These are phyloP conservation scores for Mortierella sp. DNA, from an alignment of 371 early-diverging fungal genomes.

Conservation along the genomic window DNA sequence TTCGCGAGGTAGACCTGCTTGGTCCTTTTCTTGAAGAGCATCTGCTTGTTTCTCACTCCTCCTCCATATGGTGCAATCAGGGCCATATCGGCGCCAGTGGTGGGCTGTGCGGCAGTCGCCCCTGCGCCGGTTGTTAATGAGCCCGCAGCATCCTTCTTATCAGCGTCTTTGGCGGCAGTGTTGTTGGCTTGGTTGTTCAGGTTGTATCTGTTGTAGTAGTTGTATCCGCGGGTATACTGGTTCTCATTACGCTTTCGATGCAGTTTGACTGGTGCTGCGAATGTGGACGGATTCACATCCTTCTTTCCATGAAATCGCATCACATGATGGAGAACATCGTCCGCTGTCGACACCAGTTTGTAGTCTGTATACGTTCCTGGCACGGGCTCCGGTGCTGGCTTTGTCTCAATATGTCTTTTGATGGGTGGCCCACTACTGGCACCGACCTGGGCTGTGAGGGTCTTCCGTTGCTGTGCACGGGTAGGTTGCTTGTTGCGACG, in stretches of 20 bases:
- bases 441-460: constrained; percentile 1
- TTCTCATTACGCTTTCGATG: constrained; percentile 68
- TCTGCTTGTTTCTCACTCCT: constrained; percentile 82
- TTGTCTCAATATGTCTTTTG: constrained; percentile 40
- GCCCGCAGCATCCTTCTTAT: background rate
- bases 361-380: constrained; percentile 66
- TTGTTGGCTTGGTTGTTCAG: constrained; percentile 25
- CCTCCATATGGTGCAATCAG: constrained; percentile 84
- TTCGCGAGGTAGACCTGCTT: constrained; percentile 82
- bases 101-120: constrained; percentile 22
- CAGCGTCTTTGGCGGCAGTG: background rate
- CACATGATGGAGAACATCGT: constrained; percentile 66
- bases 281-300: constrained; percentile 63
- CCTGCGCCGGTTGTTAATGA: constrained; percentile 11
- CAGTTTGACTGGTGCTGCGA: constrained; percentile 77
- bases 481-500: no score
- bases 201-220: constrained; percentile 47
- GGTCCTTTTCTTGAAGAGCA: constrained; percentile 86
- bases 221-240: constrained; percentile 40
- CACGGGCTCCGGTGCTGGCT: constrained; percentile 21
- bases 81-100: constrained; percentile 79
- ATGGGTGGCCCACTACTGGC: constrained; percentile 23
- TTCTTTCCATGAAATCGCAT: constrained; percentile 74
- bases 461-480: background rate
- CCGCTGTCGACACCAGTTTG: constrained; percentile 66